A percentile compares a stretch with the other conserved stretches of the same genome.
phyloP scores from a whole-genome alignment of 495 filamentous ascomycete species.

The Podospora conica region DNA sequence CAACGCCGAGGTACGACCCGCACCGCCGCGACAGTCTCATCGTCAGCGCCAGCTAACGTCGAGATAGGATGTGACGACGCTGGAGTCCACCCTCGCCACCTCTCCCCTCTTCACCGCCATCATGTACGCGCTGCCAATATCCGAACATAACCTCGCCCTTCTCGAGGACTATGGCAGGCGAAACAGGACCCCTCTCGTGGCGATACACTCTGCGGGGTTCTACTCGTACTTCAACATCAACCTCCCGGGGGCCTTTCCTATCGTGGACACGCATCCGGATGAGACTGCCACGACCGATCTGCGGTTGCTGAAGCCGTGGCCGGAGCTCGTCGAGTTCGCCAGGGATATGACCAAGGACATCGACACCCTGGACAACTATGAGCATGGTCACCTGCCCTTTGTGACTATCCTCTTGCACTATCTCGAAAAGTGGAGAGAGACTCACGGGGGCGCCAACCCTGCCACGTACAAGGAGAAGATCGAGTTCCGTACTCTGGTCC shows the following conservation, averaged over 20 bases:
- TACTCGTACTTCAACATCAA: conserved; percentile 75
- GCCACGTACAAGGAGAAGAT: conserved; percentile 78
- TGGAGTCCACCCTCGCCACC: conserved; percentile 38
- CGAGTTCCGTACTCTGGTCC: conserved; percentile 66
- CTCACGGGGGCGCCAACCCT: conserved; percentile 64
- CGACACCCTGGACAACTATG: conserved; percentile 63
- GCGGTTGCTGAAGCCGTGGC: conserved; percentile 80
- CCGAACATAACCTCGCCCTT: conserved; percentile 48
- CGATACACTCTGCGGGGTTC: conserved; percentile 82
- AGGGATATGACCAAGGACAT: conserved; percentile 57
- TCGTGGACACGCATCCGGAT: conserved; percentile 95
- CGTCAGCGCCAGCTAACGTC: conserved; percentile 14
- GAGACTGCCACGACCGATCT: conserved; percentile 79
- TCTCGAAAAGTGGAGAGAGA: conserved; percentile 73
- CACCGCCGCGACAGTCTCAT: background rate
- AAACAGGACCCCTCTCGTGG: conserved; percentile 67
- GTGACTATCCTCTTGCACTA: conserved; percentile 79
- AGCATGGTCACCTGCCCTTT: conserved; percentile 93
- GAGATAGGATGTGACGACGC: conserved; percentile 14
- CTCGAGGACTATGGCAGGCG: conserved; percentile 53
- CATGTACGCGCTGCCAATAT: conserved; percentile 66
- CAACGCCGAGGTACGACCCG: conserved; percentile 30
- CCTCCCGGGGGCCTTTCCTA: conserved; percentile 74
- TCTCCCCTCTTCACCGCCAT: conserved; percentile 63
- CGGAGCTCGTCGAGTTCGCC: conserved; percentile 64